Percentiles rank a stretch among this genome's conserved stretches.
phyloP scores from a whole-genome alignment of 257 asterid species.

The Verbena officinalis region DNA sequence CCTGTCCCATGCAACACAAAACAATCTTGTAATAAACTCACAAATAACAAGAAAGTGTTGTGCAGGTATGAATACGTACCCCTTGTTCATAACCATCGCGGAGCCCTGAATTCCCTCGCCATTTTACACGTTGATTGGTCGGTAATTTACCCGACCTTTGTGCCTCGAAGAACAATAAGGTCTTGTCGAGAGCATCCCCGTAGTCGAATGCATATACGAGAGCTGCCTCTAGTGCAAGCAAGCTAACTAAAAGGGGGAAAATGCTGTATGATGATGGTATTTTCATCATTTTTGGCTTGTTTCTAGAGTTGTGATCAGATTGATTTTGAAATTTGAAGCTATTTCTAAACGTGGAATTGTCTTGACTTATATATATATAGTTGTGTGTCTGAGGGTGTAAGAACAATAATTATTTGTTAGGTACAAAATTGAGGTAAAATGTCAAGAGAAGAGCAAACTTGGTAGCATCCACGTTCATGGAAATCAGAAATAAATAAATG shows the following conservation, averaged over 20 bases:
- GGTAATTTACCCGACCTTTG: constrained; percentile 75
- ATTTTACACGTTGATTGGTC: constrained; percentile 46
- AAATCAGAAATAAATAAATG: constrained; percentile 9
- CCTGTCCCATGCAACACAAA: constrained; percentile 31
- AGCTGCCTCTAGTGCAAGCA: constrained; percentile 38
- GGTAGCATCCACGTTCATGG: constrained; percentile 55
- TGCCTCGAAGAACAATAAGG: constrained; percentile 61
- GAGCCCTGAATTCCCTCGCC: constrained; percentile 70
- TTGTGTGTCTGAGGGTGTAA: not conserved
- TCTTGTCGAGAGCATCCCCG: constrained; percentile 58
- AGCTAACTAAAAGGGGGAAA: constrained; percentile 37
- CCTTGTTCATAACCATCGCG: constrained; percentile 64
- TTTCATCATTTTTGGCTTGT: constrained; percentile 19
- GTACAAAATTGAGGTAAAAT: constrained; percentile 6
- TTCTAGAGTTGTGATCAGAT: not conserved
- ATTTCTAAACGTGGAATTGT: not conserved
- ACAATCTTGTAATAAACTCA: not conserved
- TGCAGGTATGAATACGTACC: constrained; percentile 29
- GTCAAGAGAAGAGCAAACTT: constrained; percentile 23
- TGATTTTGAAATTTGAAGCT: not conserved
- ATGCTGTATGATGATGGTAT: constrained; percentile 25
- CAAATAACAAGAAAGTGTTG: not conserved
- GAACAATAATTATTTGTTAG: constrained; percentile 3
- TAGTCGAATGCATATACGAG: constrained; percentile 42
- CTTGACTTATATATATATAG: constrained; percentile 29